These are phyloP conservation scores for Elsinoe arachidis DNA, from an alignment of 2,329 filamentous ascomycete species.

Conservation along the genomic window DNA sequence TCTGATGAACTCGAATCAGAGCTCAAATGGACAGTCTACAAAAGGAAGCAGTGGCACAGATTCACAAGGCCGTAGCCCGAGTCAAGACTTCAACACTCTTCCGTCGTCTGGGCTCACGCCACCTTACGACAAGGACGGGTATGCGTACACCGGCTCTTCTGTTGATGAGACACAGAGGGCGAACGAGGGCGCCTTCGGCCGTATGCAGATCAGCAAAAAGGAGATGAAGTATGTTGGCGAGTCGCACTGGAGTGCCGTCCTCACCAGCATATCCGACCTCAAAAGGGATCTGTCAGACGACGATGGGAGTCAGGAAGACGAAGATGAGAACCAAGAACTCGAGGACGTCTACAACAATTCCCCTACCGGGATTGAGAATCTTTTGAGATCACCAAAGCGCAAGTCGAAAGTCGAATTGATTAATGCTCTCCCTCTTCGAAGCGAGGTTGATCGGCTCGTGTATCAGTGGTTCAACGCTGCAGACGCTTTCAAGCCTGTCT, in stretches of 20 bases:
- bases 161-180: conserved; percentile 23
- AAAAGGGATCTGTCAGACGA: conserved; percentile 26
- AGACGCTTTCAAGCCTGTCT: conserved; percentile 41
- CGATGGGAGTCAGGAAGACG: conserved; percentile 19
- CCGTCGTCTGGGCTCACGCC: conserved; percentile 22
- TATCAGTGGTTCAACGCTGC: conserved; percentile 29
- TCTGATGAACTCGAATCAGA: conserved; percentile 25
- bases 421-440: conserved; percentile 25
- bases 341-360: conserved; percentile 12
- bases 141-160: neutral
- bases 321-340: conserved; percentile 10
- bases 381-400: conserved; percentile 14
- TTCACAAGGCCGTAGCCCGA: neutral
- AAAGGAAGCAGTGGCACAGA: neutral
- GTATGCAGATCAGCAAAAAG: conserved; percentile 66
- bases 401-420: conserved; percentile 26
- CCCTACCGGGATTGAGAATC: neutral
- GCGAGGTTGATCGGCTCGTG: conserved; percentile 24
- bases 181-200: conserved; percentile 61
- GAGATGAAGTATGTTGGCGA: conserved; percentile 76
- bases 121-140: conserved; percentile 21
- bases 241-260: conserved; percentile 72
- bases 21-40: neutral
- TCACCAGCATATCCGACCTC: conserved; percentile 49
- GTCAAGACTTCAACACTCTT: neutral